Base-by-base conservation (phyloP, 768 basidiomycete genomes). In the Boletus fagicola region DNA sequence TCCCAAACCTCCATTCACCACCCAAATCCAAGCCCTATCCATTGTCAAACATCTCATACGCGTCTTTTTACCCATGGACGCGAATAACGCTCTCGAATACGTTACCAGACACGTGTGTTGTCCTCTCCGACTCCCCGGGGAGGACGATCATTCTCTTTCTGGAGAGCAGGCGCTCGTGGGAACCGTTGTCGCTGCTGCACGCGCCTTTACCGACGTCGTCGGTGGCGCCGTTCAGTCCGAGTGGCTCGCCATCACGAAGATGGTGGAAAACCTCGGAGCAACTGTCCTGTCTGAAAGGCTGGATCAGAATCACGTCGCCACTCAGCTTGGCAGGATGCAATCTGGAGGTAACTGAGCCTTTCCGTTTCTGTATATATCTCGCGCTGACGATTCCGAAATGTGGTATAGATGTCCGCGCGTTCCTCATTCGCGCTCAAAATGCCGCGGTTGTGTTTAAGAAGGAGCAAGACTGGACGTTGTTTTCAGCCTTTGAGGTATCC, bases 401-500 rank as follows among this genome's bases (percentile, higher is more conserved):
- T 5, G 13, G 16, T 7, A 26, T 46, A 81, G 82, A 75, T 45
- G 63, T 73, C 24, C 51, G 76, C 16, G 67, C 67, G 13, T 68
- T 80, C 39, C 68, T 71, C 9, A 70, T 83, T 26, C 68, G 69
- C 9, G 71, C 73, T 2, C 82, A 83, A 55, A 83, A 83, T 45
- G 79, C 82, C 0, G 78, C 69, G n/a, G 51, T 83, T 1, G 65
- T 83, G 12, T 56, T 78, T 13, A 69, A 74, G 45, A 66, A 64
- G 49, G 33, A 56, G 10, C 24, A 58, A 58, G 66, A 26, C 4
- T 30, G 26, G 47, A 48, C 47, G 31, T 1, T 54, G 10, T 36
- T 18, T 20, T 16, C 31, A 5, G 24, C 66, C 12, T 83, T 83
- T 49, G 78, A 83, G 57, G 74, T 74, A 5, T 77, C 77, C 6